Conservation (phyloP, 306 rosid genomes). For the Astragalus membranaceus region DNA sequence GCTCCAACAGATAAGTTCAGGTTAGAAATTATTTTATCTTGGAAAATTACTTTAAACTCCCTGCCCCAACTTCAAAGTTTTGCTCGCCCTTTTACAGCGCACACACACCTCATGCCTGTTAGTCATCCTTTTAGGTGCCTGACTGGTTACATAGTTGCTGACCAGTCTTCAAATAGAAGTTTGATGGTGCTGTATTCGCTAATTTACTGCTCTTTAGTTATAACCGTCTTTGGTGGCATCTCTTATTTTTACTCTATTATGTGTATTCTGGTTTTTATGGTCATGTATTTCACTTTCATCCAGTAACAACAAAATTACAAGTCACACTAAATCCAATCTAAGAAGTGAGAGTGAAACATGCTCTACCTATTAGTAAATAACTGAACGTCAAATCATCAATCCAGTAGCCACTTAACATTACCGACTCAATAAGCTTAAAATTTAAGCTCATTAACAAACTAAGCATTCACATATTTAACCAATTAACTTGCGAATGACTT, state of each 20-base stretch:
- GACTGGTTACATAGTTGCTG: neutral
- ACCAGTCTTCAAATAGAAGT: neutral
- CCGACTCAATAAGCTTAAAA: no score
- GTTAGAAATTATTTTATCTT: slow-evolving; percentile 29
- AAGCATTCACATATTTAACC: no score
- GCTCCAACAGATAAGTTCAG: slow-evolving; percentile 67
- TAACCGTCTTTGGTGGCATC: neutral
- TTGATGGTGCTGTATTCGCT: neutral
- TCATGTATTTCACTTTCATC: neutral
- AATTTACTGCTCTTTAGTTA: neutral
- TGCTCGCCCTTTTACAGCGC: neutral
- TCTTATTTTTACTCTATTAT: neutral
- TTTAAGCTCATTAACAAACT: no score
- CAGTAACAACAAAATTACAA: neutral
- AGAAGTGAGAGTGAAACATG: no score
- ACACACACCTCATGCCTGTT: neutral
- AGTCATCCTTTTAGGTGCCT: neutral
- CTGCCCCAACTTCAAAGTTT: neutral
- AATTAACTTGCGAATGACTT: no score
- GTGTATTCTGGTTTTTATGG: neutral
- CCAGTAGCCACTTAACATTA: no score
- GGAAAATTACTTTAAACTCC: neutral
- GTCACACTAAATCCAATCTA: no score
- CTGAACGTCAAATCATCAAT: no score
- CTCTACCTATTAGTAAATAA: neutral